Percentiles rank a stretch among this genome's conserved stretches.
Evolutionary conservation across 163 green algal genomes (phyloP).

Genomic region (Prototheca wickerhamii): DNA sequence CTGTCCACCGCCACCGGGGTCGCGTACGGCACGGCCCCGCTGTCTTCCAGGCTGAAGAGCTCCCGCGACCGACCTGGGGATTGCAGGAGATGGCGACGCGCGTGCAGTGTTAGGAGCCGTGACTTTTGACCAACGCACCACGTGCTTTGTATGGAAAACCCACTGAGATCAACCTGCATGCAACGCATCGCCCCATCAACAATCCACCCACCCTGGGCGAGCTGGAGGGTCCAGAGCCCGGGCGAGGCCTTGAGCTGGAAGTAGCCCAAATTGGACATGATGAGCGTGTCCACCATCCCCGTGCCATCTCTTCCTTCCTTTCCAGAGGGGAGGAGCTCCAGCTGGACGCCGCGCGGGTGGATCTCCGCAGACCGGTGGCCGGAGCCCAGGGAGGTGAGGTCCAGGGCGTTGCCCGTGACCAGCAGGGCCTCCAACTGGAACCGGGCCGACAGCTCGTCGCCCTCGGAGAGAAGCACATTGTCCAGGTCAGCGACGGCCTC

Average conservation of each 20-base stretch:
- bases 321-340: constrained; percentile 57
- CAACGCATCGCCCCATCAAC: neutral
- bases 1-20: constrained; percentile 29
- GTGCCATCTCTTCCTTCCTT: too few relatives aligned
- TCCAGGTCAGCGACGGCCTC: constrained; percentile 73
- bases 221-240: constrained; percentile 55
- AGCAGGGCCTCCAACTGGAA: constrained; percentile 77
- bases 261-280: constrained; percentile 98
- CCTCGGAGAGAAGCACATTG: constrained; percentile 78
- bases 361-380: constrained; percentile 25
- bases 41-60: constrained; percentile 56
- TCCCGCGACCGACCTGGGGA: constrained; percentile 43
- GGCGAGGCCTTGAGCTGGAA: constrained; percentile 92
- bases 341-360: constrained; percentile 77
- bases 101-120: too few relatives aligned
- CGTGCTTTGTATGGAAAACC: too few relatives aligned
- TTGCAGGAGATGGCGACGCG: neutral
- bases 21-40: neutral
- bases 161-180: neutral
- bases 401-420: constrained; percentile 75
- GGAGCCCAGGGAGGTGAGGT: constrained; percentile 22
- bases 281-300: constrained; percentile 77
- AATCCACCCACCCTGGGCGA: constrained; percentile 38
- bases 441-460: constrained; percentile 34
- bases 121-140: too few relatives aligned